These are phyloP conservation scores for Corynespora cassiicola DNA, from an alignment of 2,329 filamentous ascomycete genomes.

Conservation along the genomic window DNA sequence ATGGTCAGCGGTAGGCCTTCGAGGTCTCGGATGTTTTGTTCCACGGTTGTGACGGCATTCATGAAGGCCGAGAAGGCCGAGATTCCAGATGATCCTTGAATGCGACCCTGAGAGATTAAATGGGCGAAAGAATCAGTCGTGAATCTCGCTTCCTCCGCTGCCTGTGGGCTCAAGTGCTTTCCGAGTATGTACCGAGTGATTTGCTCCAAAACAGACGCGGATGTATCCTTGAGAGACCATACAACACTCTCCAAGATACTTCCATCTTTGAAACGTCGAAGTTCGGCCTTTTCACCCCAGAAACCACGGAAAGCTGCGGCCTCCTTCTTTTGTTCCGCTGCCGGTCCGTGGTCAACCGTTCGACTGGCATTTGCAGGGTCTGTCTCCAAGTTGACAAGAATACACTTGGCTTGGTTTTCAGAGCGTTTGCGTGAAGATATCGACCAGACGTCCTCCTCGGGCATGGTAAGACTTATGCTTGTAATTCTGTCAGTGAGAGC, in stretches of 20 bases:
- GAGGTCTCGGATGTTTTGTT: conserved; percentile 77
- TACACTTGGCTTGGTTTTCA: conserved; percentile 37
- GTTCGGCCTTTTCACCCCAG: conserved; percentile 92
- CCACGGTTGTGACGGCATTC: conserved; percentile 74
- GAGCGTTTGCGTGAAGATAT: conserved; percentile 33
- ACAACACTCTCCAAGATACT: conserved; percentile 91
- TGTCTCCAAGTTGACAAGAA: conserved; percentile 74
- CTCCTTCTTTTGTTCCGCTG: conserved; percentile 83
- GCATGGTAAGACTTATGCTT: conserved; percentile 59
- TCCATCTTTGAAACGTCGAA: conserved; percentile 93
- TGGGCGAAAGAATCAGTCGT: conserved; percentile 54
- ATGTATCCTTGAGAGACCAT: conserved; percentile 70
- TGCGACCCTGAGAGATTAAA: conserved; percentile 47
- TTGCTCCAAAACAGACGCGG: conserved; percentile 75
- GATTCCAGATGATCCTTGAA: conserved; percentile 44
- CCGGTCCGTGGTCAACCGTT: conserved; percentile 85
- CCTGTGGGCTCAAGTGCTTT: conserved; percentile 69
- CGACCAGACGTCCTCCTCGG: conserved; percentile 42
- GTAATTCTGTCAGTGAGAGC: conserved; percentile 79
- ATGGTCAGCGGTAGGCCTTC: conserved; percentile 88
- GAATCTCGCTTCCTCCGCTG: conserved; percentile 57
- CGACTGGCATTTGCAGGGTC: conserved; percentile 75
- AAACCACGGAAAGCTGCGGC: conserved; percentile 84
- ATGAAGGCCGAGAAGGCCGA: conserved; percentile 72
- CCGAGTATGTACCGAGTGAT: conserved; percentile 76